A percentile compares a stretch with the other conserved stretches of the same genome.
These are phyloP conservation scores for Russula vinacea DNA, from an alignment of 768 basidiomycete species.

Conservation along the genomic window DNA sequence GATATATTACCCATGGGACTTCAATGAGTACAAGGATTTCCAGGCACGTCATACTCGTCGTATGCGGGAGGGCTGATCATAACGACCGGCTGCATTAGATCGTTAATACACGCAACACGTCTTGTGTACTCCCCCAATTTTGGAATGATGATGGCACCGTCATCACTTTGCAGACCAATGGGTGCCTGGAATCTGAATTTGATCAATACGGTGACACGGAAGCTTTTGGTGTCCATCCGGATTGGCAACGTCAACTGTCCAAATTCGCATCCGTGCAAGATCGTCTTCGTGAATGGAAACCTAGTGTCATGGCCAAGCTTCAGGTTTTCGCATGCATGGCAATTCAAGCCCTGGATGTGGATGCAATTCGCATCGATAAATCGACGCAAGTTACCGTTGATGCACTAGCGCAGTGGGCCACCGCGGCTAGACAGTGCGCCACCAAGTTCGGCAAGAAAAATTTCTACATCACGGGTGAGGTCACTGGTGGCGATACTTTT, in stretches of 20 bases:
- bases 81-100: constrained; percentile 42
- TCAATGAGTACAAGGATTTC: constrained; percentile 82
- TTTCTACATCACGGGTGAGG: constrained; percentile 89
- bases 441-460: constrained; percentile 69
- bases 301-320: constrained; percentile 73
- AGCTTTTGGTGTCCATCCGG: constrained; percentile 93
- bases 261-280: constrained; percentile 97
- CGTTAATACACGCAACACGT: constrained; percentile 64
- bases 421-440: constrained; percentile 73
- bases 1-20: constrained; percentile 77
- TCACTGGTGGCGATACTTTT: constrained; percentile 91
- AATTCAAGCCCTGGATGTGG: constrained; percentile 84
- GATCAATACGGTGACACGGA: constrained; percentile 98
- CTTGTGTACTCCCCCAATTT: constrained; percentile 74
- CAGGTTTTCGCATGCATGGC: constrained; percentile 79
- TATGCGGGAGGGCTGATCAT: constrained; percentile 14
- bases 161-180: constrained; percentile 54
- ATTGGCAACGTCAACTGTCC: constrained; percentile 90
- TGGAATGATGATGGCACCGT: constrained; percentile 75
- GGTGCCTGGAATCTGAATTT: constrained; percentile 81
- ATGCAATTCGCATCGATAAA: constrained; percentile 95
- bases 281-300: constrained; percentile 90
- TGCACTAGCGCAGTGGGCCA: constrained; percentile 73
- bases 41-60: constrained; percentile 42
- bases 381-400: constrained; percentile 87